phyloP scores from a whole-genome alignment of 306 rosid genomes.

The Trichosanthes cucumerina region DNA sequence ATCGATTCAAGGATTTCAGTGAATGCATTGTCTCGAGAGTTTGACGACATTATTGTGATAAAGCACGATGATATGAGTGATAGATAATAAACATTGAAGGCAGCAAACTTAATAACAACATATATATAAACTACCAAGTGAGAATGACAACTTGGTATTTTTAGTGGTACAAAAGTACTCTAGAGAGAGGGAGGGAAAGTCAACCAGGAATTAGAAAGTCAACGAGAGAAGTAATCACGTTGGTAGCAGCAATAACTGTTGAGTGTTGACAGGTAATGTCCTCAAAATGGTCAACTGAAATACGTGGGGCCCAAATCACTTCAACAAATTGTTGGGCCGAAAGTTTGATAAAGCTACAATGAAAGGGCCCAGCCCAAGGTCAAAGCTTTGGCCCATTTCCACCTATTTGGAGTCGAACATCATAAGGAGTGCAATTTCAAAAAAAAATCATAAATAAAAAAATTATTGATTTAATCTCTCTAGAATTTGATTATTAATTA shows the following conservation, averaged over 20 bases:
- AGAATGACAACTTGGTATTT: background rate
- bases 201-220: background rate
- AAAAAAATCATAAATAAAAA: too few species aligned
- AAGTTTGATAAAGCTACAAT: background rate
- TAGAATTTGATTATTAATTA: too few species aligned
- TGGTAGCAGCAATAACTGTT: background rate
- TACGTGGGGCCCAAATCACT: background rate
- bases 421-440: background rate
- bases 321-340: background rate
- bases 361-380: background rate
- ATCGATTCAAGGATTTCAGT: background rate
- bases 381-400: background rate
- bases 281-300: background rate
- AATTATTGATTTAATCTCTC: too few species aligned
- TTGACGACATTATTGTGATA: background rate
- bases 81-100: background rate
- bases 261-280: background rate
- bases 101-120: too few species aligned
- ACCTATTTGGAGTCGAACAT: background rate
- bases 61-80: background rate
- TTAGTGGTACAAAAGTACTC: background rate
- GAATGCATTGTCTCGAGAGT: background rate
- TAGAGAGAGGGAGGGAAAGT: background rate
- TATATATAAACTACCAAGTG: background rate
- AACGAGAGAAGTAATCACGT: background rate